Percentiles rank a stretch among this genome's conserved stretches.
Conservation (phyloP, 75 land plant species). For the Azolla pinnata region DNA sequence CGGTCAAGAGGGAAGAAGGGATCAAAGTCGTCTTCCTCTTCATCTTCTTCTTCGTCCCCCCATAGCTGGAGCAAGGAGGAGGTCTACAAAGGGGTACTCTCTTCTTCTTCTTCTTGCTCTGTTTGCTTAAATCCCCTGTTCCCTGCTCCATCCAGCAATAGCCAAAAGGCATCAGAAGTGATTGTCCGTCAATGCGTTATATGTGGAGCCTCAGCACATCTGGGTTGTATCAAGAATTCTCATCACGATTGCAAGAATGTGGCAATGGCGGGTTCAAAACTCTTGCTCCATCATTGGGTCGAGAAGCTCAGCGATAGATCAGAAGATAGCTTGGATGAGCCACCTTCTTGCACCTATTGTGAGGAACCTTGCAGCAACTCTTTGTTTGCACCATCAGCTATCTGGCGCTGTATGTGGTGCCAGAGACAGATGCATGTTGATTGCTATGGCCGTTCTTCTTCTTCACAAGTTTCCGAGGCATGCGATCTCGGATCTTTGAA, state of each 20-base stretch:
- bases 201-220: constrained; percentile 68
- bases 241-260: constrained; percentile 62
- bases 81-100: constrained; percentile 14
- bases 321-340: constrained; percentile 52
- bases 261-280: constrained; percentile 37
- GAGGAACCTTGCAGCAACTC: constrained; percentile 66
- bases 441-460: constrained; percentile 52
- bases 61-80: constrained; percentile 54
- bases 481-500: constrained; percentile 67
- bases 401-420: constrained; percentile 80
- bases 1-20: constrained; percentile 34
- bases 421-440: constrained; percentile 66
- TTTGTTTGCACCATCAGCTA: constrained; percentile 43
- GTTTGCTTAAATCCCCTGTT: constrained; percentile 57
- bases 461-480: constrained; percentile 35
- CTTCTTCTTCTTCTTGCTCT: constrained; percentile 59
- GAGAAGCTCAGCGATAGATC: constrained; percentile 50
- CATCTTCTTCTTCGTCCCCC: constrained; percentile 25
- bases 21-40: constrained; percentile 24
- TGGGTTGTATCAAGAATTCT: constrained; percentile 37
- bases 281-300: constrained; percentile 64
- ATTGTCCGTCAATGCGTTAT: constrained; percentile 43
- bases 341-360: constrained; percentile 54
- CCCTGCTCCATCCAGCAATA: constrained; percentile 23
- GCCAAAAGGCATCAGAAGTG: constrained; percentile 8